Conservation (phyloP, 106 monocot species). For the Apostasia shenzhenica region DNA sequence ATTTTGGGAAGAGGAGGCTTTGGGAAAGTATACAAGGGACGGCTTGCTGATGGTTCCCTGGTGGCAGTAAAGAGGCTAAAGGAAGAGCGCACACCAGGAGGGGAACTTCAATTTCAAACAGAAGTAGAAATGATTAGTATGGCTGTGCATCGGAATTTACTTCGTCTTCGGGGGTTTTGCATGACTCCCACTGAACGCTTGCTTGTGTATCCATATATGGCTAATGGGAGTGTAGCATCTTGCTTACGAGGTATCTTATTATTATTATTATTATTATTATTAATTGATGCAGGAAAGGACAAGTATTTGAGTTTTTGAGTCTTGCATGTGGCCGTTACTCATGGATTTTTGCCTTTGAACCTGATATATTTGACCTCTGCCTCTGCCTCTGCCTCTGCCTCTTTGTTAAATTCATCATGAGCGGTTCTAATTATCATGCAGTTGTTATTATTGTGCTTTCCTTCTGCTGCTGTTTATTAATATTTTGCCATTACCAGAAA, state of each 20-base stretch:
- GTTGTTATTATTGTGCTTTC: background rate
- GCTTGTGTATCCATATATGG: slow-evolving; percentile 77
- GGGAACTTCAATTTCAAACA: slow-evolving; percentile 72
- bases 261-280: too few relatives aligned
- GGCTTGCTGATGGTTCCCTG: slow-evolving; percentile 64
- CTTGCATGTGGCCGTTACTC: background rate
- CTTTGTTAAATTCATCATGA: background rate
- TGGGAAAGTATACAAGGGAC: slow-evolving; percentile 67
- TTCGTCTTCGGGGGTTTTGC: slow-evolving; percentile 67
- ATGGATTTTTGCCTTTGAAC: background rate
- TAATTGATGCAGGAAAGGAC: too few relatives aligned
- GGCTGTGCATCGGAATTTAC: slow-evolving; percentile 70
- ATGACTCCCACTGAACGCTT: slow-evolving; percentile 74
- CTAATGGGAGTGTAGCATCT: slow-evolving; percentile 78
- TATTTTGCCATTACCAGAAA: slow-evolving; percentile 22
- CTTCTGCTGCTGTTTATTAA: slow-evolving; percentile 1
- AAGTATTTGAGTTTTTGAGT: too few relatives aligned
- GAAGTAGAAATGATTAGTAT: slow-evolving; percentile 80
- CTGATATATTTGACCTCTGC: background rate
- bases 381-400: background rate
- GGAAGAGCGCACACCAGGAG: slow-evolving; percentile 70
- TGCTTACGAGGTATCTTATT: slow-evolving; percentile 49
- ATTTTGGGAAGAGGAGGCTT: slow-evolving; percentile 66
- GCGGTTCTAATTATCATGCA: background rate
- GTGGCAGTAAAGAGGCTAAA: slow-evolving; percentile 71